phyloP scores from a whole-genome alignment of 1,139 yeast genomes.

The Yamadazyma jaroonii region DNA sequence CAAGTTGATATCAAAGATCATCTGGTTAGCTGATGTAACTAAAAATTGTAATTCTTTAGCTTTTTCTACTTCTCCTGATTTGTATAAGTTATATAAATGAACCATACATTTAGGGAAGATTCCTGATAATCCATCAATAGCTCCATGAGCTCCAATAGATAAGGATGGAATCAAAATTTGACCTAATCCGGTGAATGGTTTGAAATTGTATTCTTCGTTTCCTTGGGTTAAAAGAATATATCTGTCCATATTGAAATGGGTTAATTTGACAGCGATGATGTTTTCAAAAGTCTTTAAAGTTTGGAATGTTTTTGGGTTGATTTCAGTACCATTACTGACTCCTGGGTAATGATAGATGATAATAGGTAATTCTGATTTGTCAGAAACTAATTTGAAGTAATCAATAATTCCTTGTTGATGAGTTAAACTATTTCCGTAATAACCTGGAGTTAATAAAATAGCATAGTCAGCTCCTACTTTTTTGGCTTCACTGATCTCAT shows the following conservation, averaged over 20 bases:
- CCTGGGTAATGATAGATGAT: constrained; percentile 40
- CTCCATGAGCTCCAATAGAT: constrained; percentile 40
- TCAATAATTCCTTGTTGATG: constrained; percentile 34
- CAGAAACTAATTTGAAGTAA: constrained; percentile 29
- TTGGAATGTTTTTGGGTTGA: constrained; percentile 33
- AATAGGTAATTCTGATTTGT: constrained; percentile 29
- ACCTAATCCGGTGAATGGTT: constrained; percentile 47
- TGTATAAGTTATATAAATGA: constrained; percentile 26
- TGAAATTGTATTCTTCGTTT: constrained; percentile 32
- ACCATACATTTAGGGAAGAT: constrained; percentile 41
- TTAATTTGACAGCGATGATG: constrained; percentile 36
- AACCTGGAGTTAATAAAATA: constrained; percentile 30
- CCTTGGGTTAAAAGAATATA: constrained; percentile 37
- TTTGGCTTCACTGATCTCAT: constrained; percentile 24
- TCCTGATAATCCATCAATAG: constrained; percentile 47
- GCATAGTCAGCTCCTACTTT: constrained; percentile 33
- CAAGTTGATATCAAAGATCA: constrained; percentile 40
- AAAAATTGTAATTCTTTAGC: constrained; percentile 38
- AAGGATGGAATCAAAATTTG: constrained; percentile 45
- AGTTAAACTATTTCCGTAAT: constrained; percentile 30
- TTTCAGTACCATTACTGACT: constrained; percentile 35
- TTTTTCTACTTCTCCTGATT: constrained; percentile 29
- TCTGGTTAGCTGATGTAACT: constrained; percentile 39
- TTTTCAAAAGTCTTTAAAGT: constrained; percentile 28
- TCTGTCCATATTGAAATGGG: constrained; percentile 39